Base-by-base conservation (phyloP, 202 grass and related monocot genomes). In the Eragrostis tef region DNA sequence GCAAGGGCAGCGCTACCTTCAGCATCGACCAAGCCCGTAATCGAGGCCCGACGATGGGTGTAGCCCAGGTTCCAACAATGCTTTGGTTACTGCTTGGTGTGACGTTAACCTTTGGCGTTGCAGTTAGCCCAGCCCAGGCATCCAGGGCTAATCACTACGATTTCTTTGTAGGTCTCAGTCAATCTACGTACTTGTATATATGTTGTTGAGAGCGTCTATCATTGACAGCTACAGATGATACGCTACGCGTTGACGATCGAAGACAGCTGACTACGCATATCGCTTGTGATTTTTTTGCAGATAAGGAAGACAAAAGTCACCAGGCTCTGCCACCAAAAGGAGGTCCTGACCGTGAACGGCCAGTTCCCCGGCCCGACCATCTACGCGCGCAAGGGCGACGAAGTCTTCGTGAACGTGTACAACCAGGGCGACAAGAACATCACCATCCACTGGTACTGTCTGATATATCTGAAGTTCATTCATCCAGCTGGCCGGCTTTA, bases 311-410 rank as follows among this genome's bases (percentile, higher is more conserved):
- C 58, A 2, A 63, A 74, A 27, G 72, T 80, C 70, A 89, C 90
- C 0, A 56, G 87, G 16, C 87, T 92, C 36, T 89, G 90, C 75
- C 80, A 79, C 13, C 49, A 46, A 43, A 92, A 89, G 83, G 81
- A 42, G 64, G 52, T 87, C 59, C 80, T 92, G 11, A 64, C 90
- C 24, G 84, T 92, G 9, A 92, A 92, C 44, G 90, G 84, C 1
- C 75, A 87, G 69, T 89, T 82, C 51, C 90, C 90, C 1, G 90
- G 90, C 7, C 90, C 87, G 49, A 84, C 87, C 76, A 92, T 92
- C 83, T 69, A 78, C 70, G 84, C 84, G 67, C 84, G 89, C 81
- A 54, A 87, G 19, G 89, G 58, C 64, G n/a, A 84, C 1, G 73
- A 71, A 24, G 45, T 91, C 45, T 20, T 81, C 58, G 91, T 94